These are phyloP conservation scores for Vaccinium darrowii DNA, from an alignment of 148 eudicot species.

Conservation along the genomic window DNA sequence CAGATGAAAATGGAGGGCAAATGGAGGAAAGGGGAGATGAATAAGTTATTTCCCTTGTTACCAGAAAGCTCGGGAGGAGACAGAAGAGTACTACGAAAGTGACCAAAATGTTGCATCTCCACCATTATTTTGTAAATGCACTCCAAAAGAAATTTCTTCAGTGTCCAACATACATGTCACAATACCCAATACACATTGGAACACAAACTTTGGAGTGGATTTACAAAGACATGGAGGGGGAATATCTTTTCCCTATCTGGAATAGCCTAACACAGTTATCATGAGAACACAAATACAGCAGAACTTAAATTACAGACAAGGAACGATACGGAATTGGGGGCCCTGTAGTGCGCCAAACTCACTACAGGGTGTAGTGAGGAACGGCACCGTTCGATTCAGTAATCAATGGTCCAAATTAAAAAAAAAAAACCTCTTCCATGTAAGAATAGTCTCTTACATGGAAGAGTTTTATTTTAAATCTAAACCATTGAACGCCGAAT, in stretches of 20 bases:
- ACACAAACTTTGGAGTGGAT: not conserved
- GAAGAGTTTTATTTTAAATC: no score
- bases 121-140: not conserved
- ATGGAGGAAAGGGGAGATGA: not conserved
- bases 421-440: no score
- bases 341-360: no score
- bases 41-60: not conserved
- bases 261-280: not conserved
- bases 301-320: not conserved
- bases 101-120: not conserved
- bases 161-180: not conserved
- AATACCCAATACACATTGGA: not conserved
- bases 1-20: not conserved
- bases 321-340: not conserved
- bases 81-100: not conserved
- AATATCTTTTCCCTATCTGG: not conserved
- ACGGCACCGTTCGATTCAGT: no score
- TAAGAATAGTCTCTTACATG: no score
- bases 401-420: no score
- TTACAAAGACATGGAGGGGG: not conserved
- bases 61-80: not conserved
- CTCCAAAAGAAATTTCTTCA: not conserved
- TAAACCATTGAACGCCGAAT: no score
- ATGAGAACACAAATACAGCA: slow-evolving; percentile 13
- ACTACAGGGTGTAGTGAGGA: no score